Evolutionary conservation across 202 grass and related monocot species (phyloP), one percentile per base, ranked within the genome.

Genomic region (Brachypodium distachyon): DNA sequence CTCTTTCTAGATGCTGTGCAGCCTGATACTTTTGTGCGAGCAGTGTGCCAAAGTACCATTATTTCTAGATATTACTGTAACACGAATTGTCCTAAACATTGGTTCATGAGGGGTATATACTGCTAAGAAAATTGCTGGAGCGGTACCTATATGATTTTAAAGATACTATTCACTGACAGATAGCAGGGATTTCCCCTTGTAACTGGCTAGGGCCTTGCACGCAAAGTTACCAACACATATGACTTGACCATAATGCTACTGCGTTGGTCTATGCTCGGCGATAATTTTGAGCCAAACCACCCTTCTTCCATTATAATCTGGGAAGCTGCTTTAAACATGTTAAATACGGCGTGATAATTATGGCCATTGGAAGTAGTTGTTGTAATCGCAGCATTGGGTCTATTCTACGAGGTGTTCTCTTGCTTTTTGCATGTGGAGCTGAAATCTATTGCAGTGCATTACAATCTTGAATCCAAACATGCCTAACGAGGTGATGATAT

Each of bases 391-490:
- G 58, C 38, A 17, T 21, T 21, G 10, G 4, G 46, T 72, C 31
- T 37, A 25, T 76, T 76, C 27, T 33, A 22, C 17, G 5, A 43
- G 25, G 17, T n/a, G 3, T 74, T 29, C 17, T 66, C 14, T 29
- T 66, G 44, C 28, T 19, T 67, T 67, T 77, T 78, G 26, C 39
- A 34, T 79, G 50, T 57, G 77, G 28, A 77, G 53, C 29, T 58
- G 26, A 69, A 26, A 58, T 26, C 61, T 55, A 43, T n/a, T 23
- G 10, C 48, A 61, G 29, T 54, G 58, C 14, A 39, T 53, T 78
- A 19, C 67, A 29, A 53, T 54, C 27, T 65, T 72, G 31, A 17
- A 77, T 64, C 21, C 44, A 43, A 19, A 62, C 9, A 53, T 72
- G 37, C 38, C 12, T 72, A 72, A 70, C 1, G 29, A 61, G 16